A percentile compares a stretch with the other conserved stretches of the same genome.
Conservation (phyloP, 257 asterid genomes). For the Solanum piurae region DNA sequence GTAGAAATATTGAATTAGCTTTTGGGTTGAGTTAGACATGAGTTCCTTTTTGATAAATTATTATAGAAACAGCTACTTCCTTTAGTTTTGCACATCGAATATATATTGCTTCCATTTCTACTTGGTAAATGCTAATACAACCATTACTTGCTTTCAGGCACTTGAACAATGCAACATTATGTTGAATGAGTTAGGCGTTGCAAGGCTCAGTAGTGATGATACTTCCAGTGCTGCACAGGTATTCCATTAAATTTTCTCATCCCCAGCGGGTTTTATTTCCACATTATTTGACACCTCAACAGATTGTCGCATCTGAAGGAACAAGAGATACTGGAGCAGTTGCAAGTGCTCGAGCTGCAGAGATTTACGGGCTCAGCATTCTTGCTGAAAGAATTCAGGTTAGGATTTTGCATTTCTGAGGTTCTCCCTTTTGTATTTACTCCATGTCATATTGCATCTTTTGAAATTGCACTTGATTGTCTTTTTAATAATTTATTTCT, state of each 20-base stretch:
- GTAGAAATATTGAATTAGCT: neutral
- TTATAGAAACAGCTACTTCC: neutral
- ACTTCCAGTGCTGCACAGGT: conserved; percentile 96
- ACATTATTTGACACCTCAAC: conserved; percentile 21
- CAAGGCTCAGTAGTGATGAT: conserved; percentile 47
- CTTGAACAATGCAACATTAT: conserved; percentile 58
- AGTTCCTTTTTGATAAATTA: neutral
- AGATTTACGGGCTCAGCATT: conserved; percentile 74
- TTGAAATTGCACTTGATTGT: neutral
- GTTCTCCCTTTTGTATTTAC: neutral
- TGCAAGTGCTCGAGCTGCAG: conserved; percentile 87
- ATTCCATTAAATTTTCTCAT: neutral
- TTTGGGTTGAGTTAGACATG: neutral
- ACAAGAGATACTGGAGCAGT: conserved; percentile 70
- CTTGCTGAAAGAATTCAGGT: conserved; percentile 85
- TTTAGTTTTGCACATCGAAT: neutral
- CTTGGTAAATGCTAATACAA: neutral
- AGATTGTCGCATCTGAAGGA: conserved; percentile 60
- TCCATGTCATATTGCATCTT: neutral
- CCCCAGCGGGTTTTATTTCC: neutral
- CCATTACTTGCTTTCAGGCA: conserved; percentile 41
- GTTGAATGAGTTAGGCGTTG: conserved; percentile 49
- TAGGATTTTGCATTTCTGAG: neutral
- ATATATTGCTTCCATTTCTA: neutral
- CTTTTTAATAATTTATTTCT: neutral